A percentile compares a stretch with the other conserved stretches of the same genome.
Conservation (phyloP, 2,329 filamentous ascomycete species). For the Aspergillus pseudoviridinutans region DNA sequence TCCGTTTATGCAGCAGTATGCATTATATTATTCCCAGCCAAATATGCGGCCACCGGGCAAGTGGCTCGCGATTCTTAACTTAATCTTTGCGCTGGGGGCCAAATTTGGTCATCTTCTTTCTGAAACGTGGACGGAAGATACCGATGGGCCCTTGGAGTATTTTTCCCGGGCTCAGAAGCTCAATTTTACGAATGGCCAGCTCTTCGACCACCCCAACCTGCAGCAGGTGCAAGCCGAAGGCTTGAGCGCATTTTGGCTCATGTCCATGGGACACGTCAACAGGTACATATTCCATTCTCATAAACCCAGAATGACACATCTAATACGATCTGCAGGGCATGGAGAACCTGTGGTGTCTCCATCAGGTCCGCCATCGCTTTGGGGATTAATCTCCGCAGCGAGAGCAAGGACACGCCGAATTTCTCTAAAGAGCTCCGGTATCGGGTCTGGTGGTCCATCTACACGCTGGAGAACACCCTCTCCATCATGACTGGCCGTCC, state of each 20-base stretch:
- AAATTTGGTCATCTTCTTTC: not conserved
- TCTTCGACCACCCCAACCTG: not conserved
- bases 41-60: not conserved
- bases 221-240: not conserved
- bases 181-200: not conserved
- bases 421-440: not conserved
- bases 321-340: not conserved
- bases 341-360: not conserved
- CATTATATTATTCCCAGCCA: not conserved
- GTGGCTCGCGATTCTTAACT: not conserved
- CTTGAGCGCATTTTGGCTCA: not conserved
- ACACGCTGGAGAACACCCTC: not conserved
- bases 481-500: constrained; percentile 4
- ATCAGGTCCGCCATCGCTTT: not conserved
- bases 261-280: not conserved
- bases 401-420: not conserved
- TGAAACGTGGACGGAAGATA: not conserved
- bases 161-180: not conserved
- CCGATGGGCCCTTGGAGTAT: not conserved
- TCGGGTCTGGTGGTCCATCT: not conserved
- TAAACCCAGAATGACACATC: not conserved
- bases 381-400: not conserved
- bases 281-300: not conserved
- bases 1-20: not conserved
- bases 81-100: not conserved